Evolutionary conservation across 768 basidiomycete species (phyloP), one percentile per base, ranked within the genome.

Genomic region (Xerocomellus chrysenteron): DNA sequence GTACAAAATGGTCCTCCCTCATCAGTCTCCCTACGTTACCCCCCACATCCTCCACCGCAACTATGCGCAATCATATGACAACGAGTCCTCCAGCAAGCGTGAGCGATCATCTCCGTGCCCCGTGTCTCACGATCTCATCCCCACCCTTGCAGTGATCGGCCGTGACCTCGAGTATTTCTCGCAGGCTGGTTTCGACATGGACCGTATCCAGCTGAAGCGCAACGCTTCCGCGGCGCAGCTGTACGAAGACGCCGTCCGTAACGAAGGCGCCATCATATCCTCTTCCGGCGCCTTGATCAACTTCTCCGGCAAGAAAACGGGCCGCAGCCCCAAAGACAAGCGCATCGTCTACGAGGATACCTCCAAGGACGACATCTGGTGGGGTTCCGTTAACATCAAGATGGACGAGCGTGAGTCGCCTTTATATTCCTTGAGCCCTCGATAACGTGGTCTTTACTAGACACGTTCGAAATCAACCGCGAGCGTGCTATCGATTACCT

Each of bases 241-340:
- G 42, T 97, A 97, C 76, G 97, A 99, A 71, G 97, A 99, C 66
- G 97, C 97, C 65, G 88, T 98, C 78, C 88, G 93, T 64, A 96
- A 98, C 75, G 97, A 99, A 72, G 96, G 96, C 56, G 97, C 97
- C 66, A 92, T 99, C 78, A 90, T 99, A 76, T 95, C 97, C 52
- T 86, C 91, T 32, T 91, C 87, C 7, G 97, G 97, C 50, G 94
- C 97, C 19, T 80, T 99, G 67, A 99, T 99, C 86, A 99, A 99
- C 83, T 99, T 98, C 68, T 97, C 94, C 11, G 97, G 97, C 30
- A 98, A 98, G 82, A 99, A 99, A 82, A 98, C 97, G 3, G 97
- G 97, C 54, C 84, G 97, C 47, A 89, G 86, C 64, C 97, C 97
- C 51, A 99, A 98, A 73, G 97, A 99, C 84, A 99, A 98, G 84